Evolutionary conservation across 2,329 filamentous ascomycete genomes (phyloP), one percentile per base, ranked within the genome.

Genomic region (Monosporascus sp.): DNA sequence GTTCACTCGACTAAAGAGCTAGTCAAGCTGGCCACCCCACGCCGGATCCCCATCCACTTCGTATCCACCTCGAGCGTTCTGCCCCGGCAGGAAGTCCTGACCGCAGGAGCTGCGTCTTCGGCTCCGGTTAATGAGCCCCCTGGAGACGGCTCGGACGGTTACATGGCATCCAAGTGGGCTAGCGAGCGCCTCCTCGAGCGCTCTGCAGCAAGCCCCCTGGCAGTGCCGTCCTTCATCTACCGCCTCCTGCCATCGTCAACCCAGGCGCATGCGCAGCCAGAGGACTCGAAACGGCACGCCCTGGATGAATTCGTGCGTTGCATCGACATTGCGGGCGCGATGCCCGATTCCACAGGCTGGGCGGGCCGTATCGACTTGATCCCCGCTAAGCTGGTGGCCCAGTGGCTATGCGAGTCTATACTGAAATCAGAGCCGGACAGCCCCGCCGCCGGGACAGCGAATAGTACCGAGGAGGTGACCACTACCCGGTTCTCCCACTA

Each of bases 1-100:
- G 47, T 68, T 4, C 9, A 51, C 1, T 54, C 66, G 6, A 67
- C 62, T 4, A 57, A 59, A 37, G 57, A 63, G 41, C 50, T 69
- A 2, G 54, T 60, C 8, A 53, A 55, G 47, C n/a, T 68, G 9
- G 59, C 51, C 11, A 46, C 53, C 2, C 38, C 47, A 2, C 42
- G 53, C 2, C 36, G 17, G 2, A n/a, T 56, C 2, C 51, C 53
- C 1, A 47, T 57, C 24, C 51, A 57, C 20, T 57, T 39, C 51
- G 47, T 57, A 7, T 59, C 57, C 6, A 55, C 51, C 14, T 25
- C 9, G 1, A 18, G 20, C 25, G 51, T 52, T 1, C 22, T 53
- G 7, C 31, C 24, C 1, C 24, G 24, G 3, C n/a, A n/a, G n/a
- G n/a, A n/a, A n/a, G n/a, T n/a, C n/a, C n/a, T n/a, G n/a, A n/a